These are phyloP conservation scores for Populus davidiana DNA, from an alignment of 345 rosid genomes.

Conservation along the genomic window DNA sequence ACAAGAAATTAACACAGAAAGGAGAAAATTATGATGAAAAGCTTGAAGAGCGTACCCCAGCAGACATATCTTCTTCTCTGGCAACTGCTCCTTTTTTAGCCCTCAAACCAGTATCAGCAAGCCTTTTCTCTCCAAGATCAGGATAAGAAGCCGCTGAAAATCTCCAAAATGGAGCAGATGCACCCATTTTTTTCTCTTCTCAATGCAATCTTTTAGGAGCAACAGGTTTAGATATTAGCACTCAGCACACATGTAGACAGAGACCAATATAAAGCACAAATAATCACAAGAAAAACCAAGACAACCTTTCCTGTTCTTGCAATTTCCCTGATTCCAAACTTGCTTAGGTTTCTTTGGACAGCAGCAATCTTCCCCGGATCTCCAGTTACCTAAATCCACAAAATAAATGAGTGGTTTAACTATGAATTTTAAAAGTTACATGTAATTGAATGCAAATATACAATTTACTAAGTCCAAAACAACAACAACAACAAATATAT, in stretches of 20 bases:
- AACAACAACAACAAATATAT: too few species aligned
- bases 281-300: conserved; percentile 6
- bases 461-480: background rate
- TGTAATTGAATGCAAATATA: background rate
- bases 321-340: conserved; percentile 89
- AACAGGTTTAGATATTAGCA: conserved; percentile 9
- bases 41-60: conserved; percentile 50
- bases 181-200: conserved; percentile 91
- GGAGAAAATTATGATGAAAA: conserved; percentile 10
- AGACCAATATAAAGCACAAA: background rate
- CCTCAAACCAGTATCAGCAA: conserved; percentile 41
- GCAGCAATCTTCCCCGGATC: conserved; percentile 97
- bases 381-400: conserved; percentile 73
- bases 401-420: background rate
- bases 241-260: background rate
- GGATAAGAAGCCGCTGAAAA: conserved; percentile 98
- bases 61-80: conserved; percentile 39
- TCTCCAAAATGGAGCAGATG: conserved; percentile 92
- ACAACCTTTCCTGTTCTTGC: conserved; percentile 79
- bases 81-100: conserved; percentile 37
- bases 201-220: conserved; percentile 65
- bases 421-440: background rate
- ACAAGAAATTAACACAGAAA: background rate
- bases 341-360: conserved; percentile 75
- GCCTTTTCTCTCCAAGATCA: conserved; percentile 56